These are phyloP conservation scores for Stylosanthes scabra DNA, from an alignment of 331 rosid species.

Conservation along the genomic window DNA sequence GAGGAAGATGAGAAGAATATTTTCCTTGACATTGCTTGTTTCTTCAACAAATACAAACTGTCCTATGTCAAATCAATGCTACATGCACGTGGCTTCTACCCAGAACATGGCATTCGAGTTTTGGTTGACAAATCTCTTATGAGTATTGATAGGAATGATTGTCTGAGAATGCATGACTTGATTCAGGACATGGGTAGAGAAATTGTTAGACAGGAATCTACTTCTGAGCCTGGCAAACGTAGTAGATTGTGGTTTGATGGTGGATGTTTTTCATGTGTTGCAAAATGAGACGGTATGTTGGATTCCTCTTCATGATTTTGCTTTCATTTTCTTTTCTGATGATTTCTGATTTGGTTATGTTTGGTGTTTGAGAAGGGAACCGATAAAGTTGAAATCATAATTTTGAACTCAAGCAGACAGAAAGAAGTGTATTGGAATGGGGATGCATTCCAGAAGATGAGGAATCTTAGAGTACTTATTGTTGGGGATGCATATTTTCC, in stretches of 20 bases:
- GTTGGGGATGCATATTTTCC: conserved; percentile 31
- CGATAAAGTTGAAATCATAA: too few species aligned
- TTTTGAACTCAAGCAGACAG: too few species aligned
- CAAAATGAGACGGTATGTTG: too few species aligned
- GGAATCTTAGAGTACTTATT: conserved; percentile 36
- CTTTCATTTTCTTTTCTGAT: too few species aligned
- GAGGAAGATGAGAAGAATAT: conserved; percentile 43
- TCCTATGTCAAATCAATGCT: conserved; percentile 41
- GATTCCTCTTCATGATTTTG: too few species aligned
- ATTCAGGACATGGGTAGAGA: conserved; percentile 60
- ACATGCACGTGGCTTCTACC: conserved; percentile 38
- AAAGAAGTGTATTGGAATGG: too few species aligned
- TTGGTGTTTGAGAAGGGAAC: too few species aligned
- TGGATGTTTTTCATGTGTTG: conserved; percentile 12
- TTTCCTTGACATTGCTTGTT: conserved; percentile 58
- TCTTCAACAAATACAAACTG: conserved; percentile 39
- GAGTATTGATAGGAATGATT: conserved; percentile 28
- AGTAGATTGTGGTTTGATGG: conserved; percentile 56
- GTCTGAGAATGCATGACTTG: conserved; percentile 56
- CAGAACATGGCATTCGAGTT: conserved; percentile 35
- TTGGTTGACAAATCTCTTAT: conserved; percentile 53
- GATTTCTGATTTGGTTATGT: too few species aligned
- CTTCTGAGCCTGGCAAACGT: conserved; percentile 42
- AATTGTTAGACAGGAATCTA: conserved; percentile 45
- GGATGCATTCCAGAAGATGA: not conserved